Conservation (phyloP, 2,329 filamentous ascomycete genomes). For the Ophiostoma piceae region DNA sequence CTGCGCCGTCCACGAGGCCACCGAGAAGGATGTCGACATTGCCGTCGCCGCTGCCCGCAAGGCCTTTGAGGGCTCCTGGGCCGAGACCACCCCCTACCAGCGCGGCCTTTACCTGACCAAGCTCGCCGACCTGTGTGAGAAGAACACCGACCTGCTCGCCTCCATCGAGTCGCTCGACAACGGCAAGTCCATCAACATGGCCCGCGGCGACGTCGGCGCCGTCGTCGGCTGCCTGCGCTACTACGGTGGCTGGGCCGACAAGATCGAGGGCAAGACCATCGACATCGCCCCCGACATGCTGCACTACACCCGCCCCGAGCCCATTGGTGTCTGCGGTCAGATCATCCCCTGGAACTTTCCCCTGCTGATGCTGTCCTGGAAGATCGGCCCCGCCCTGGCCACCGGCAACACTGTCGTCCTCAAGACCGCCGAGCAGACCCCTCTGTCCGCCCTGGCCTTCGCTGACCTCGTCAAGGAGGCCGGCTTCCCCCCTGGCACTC, state of each 20-base stretch:
- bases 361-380: conserved; percentile 76
- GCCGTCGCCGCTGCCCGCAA: conserved; percentile 81
- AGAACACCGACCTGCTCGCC: conserved; percentile 70
- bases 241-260: conserved; percentile 88
- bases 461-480: conserved; percentile 65
- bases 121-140: conserved; percentile 74
- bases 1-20: conserved; percentile 74
- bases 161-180: conserved; percentile 85
- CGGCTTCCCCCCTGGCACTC: conserved; percentile 71
- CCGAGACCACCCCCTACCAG: conserved; percentile 60
- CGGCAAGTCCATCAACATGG: conserved; percentile 73
- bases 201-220: conserved; percentile 66
- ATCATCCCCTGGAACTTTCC: conserved; percentile 91
- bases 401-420: conserved; percentile 67
- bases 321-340: conserved; percentile 75
- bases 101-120: conserved; percentile 67
- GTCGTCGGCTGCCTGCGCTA: conserved; percentile 71
- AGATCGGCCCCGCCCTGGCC: conserved; percentile 69
- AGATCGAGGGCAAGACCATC: conserved; percentile 82
- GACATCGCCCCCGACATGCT: conserved; percentile 74
- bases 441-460: conserved; percentile 62
- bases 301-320: conserved; percentile 77
- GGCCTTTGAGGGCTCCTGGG: conserved; percentile 74
- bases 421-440: conserved; percentile 73
- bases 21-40: conserved; percentile 77